Percentiles rank a stretch among this genome's conserved stretches.
Evolutionary conservation across 1,284 basidiomycete genomes (phyloP).

Genomic region (Peniophora sp.): DNA sequence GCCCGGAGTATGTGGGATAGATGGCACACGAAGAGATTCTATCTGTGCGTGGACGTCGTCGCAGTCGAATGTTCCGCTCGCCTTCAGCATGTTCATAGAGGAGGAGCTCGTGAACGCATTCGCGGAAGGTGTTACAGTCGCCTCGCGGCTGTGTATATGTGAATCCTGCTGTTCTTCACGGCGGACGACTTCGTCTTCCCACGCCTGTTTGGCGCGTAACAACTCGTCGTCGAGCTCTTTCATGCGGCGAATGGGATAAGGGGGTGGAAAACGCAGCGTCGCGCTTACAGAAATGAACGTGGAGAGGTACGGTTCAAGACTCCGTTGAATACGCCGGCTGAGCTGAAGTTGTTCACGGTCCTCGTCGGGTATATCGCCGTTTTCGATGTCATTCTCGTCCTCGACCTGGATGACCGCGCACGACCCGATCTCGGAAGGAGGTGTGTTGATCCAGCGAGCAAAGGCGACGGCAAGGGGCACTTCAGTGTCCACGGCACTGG

Average conservation of each 20-base stretch:
- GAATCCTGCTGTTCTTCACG: constrained; percentile 60
- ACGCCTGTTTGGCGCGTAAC: constrained; percentile 55
- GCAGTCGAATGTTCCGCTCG: constrained; percentile 19
- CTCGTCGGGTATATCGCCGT: constrained; percentile 56
- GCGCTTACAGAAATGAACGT: constrained; percentile 90
- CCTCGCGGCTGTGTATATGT: constrained; percentile 29
- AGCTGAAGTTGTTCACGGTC: constrained; percentile 62
- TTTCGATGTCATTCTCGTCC: constrained; percentile 14
- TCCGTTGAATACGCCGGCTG: constrained; percentile 67
- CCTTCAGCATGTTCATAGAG: too few species aligned
- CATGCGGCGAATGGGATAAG: constrained; percentile 81
- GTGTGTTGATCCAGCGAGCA: neutral
- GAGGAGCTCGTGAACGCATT: constrained; percentile 10
- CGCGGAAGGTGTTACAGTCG: constrained; percentile 26
- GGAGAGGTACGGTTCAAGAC: constrained; percentile 73
- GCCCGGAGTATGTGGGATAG: constrained; percentile 15
- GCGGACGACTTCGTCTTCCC: constrained; percentile 80
- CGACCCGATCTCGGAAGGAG: constrained; percentile 11
- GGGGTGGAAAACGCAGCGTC: constrained; percentile 83
- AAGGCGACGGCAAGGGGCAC: constrained; percentile 5
- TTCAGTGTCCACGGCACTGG: constrained; percentile 10
- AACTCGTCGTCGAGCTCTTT: constrained; percentile 78
- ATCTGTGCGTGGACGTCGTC: constrained; percentile 64
- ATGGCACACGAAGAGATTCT: constrained; percentile 51
- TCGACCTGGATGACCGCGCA: constrained; percentile 9